Conservation (phyloP, 495 filamentous ascomycete species). For the Aspergillus taichungensis region DNA sequence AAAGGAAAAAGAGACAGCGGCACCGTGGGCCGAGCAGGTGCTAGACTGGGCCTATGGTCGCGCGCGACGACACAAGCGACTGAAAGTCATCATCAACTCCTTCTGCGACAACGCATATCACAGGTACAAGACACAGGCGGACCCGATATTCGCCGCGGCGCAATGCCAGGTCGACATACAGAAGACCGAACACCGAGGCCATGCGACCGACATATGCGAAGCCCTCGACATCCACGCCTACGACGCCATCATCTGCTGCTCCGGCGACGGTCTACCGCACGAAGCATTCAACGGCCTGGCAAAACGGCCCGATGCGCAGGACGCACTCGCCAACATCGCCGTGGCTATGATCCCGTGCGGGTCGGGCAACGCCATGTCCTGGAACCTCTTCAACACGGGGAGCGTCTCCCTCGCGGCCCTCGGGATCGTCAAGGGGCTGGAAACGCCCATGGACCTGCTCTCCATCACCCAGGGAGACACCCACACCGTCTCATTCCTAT, state of each 20-base stretch:
- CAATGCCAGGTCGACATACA: conserved; percentile 69
- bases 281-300: conserved; percentile 93
- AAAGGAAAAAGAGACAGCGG: conserved; percentile 38
- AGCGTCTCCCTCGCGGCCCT: conserved; percentile 69
- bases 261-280: conserved; percentile 87
- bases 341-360: conserved; percentile 85
- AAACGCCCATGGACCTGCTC: conserved; percentile 72
- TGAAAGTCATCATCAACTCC: conserved; percentile 90
- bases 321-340: conserved; percentile 67
- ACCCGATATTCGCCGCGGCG: conserved; percentile 78
- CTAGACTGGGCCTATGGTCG: conserved; percentile 64
- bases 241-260: conserved; percentile 82
- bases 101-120: conserved; percentile 74
- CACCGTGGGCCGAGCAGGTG: conserved; percentile 53
- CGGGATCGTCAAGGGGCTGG: conserved; percentile 73
- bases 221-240: conserved; percentile 67
- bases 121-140: conserved; percentile 65
- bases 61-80: conserved; percentile 58
- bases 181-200: conserved; percentile 59
- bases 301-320: conserved; percentile 61
- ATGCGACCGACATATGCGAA: conserved; percentile 71
- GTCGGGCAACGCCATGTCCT: conserved; percentile 87
- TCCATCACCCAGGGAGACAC: conserved; percentile 73
- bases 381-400: conserved; percentile 77
- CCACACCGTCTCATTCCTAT: conserved; percentile 77